A percentile compares a stretch with the other conserved stretches of the same genome.
Conservation (phyloP, 441 rosid genomes). For the Adansonia grandidieri region DNA sequence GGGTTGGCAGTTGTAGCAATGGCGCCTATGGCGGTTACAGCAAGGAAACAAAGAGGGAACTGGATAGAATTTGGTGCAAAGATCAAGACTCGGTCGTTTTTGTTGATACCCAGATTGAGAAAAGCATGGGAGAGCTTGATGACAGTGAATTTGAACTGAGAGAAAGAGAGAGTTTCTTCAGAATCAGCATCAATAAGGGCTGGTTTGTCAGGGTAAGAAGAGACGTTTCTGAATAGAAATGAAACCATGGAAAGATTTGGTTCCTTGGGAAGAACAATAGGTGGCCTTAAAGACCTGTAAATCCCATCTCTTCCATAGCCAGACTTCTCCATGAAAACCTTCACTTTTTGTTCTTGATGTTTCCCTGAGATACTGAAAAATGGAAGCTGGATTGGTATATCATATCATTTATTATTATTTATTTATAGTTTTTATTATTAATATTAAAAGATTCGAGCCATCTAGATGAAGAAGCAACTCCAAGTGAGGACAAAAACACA, state of each 20-base stretch:
- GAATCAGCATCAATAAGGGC: constrained; percentile 74
- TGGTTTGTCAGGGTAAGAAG: constrained; percentile 57
- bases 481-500: no score
- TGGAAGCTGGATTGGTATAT: no score
- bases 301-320: constrained; percentile 86
- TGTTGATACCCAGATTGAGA: constrained; percentile 62
- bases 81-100: constrained; percentile 67
- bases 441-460: not conserved
- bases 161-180: constrained; percentile 52
- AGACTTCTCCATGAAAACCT: constrained; percentile 64
- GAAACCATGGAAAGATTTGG: constrained; percentile 63
- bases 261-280: constrained; percentile 54
- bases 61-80: constrained; percentile 79
- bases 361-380: not conserved
- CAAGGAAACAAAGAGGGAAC: constrained; percentile 78
- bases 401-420: no score
- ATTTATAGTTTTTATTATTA: not conserved
- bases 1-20: constrained; percentile 82
- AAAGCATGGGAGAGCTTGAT: no score
- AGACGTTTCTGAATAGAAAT: constrained; percentile 59
- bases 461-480: no score
- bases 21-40: constrained; percentile 65
- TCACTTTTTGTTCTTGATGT: not conserved
- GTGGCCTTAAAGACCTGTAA: constrained; percentile 71
- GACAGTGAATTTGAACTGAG: constrained; percentile 61